phyloP scores from a whole-genome alignment of 306 rosid genomes.

The Medicago arabica region DNA sequence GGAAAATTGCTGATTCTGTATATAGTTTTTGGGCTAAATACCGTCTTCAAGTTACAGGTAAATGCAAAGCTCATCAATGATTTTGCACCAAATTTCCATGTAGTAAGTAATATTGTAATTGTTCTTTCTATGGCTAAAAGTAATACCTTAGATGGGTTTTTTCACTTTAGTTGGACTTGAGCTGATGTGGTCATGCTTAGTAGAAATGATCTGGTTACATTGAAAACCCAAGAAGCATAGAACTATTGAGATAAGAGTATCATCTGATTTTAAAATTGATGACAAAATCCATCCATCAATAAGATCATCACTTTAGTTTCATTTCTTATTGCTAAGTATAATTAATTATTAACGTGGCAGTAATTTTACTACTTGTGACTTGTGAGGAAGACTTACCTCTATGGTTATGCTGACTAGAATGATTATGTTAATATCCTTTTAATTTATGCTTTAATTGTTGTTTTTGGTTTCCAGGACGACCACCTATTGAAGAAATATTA shows the following conservation, averaged over 20 bases:
- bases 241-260: conserved; percentile 3
- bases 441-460: background rate
- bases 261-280: conserved; percentile 21
- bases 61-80: background rate
- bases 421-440: conserved; percentile 10
- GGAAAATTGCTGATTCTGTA: conserved; percentile 66
- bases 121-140: conserved; percentile 15
- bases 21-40: conserved; percentile 88
- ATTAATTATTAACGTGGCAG: background rate
- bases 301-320: conserved; percentile 4
- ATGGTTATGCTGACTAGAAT: conserved; percentile 23
- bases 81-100: conserved; percentile 20
- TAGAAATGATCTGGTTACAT: conserved; percentile 10
- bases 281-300: conserved; percentile 20
- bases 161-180: background rate
- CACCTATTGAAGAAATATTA: conserved; percentile 76
- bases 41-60: conserved; percentile 88
- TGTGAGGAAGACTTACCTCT: conserved; percentile 21
- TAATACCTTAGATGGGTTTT: background rate
- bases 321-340: conserved; percentile 13
- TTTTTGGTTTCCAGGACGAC: conserved; percentile 68
- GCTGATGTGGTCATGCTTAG: background rate
- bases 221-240: conserved; percentile 6
- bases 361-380: background rate
- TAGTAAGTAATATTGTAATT: conserved; percentile 6